phyloP scores from a whole-genome alignment of 1,284 basidiomycete genomes.

The Puccinia horiana region DNA sequence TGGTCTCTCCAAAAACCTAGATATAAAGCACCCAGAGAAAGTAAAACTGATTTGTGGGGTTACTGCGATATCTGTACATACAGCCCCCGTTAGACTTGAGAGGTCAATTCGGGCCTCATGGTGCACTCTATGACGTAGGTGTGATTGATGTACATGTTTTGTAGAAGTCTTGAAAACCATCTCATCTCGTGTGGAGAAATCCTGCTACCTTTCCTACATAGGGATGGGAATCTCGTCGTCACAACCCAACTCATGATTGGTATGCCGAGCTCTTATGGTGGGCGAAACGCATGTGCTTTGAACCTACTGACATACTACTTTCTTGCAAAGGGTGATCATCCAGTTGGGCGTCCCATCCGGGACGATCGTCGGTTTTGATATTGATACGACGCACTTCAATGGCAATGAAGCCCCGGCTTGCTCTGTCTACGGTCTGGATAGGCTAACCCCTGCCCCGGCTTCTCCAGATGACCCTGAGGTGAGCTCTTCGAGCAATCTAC shows the following conservation, averaged over 20 bases:
- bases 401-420: conserved; percentile 73
- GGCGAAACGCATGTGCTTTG: neutral
- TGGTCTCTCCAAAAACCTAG: conserved; percentile 56
- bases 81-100: conserved; percentile 79
- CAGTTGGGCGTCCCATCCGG: conserved; percentile 76
- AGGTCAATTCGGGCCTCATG: conserved; percentile 93
- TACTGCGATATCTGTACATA: neutral
- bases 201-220: neutral
- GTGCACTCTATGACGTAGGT: conserved; percentile 74
- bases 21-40: too few species aligned
- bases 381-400: conserved; percentile 93
- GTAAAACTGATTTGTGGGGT: too few species aligned
- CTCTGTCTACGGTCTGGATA: conserved; percentile 44
- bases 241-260: conserved; percentile 89
- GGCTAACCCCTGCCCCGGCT: neutral
- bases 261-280: conserved; percentile 59
- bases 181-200: neutral
- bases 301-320: neutral
- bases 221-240: conserved; percentile 89
- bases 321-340: conserved; percentile 74
- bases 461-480: conserved; percentile 24
- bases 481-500: neutral
- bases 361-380: conserved; percentile 77
- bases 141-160: neutral
- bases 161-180: too few species aligned